Base-by-base conservation (phyloP, 2,329 filamentous ascomycete species). In the Microdochium trichocladiopsis region DNA sequence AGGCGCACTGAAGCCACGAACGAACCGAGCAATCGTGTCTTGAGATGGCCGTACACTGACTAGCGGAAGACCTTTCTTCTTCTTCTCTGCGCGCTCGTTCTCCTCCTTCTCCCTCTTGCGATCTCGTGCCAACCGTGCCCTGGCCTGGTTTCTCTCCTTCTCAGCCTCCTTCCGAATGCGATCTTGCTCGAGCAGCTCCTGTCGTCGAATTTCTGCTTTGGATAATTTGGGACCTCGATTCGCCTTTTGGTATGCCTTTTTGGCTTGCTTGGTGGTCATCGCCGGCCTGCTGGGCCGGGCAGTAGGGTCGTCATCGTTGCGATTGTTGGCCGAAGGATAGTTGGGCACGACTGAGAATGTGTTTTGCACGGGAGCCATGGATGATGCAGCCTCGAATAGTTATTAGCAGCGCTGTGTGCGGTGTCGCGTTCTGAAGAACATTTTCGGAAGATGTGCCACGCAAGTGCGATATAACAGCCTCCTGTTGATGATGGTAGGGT, bases 21-120 rank as follows among this genome's bases (percentile, higher is more conserved):
- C 65, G 53, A 84, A 84, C 33, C 72, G 62, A 18, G 78, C 70
- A 55, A 85, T 80, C 0, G 76, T 80, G 43, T 76, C 76, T 61
- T 84, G 82, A 31, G 80, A 83, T 0, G 80, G 75, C 33, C 74
- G 71, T 4, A 80, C 76, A 12, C 70, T 71, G n/a, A 79, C 70
- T 4, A 82, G 65, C 14, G 82, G 82, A 53, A 80, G 52, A 0
- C 80, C 77, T 51, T 70, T 74, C 55, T 69, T 76, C 59, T 68
- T 77, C 66, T 74, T 79, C 50, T 69, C 73, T n/a, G 77, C 73
- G 47, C 66, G 69, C 53, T 76, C 74, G 8, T 71, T 72, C 24
- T 71, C 63, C 49, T 80, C 79, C 59, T 77, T 82, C 16, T 73
- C 76, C 54, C 73, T 77, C 63, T 80, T 83, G 65, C 74, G 78